Evolutionary conservation across 2,329 filamentous ascomycete genomes (phyloP), one percentile per base, ranked within the genome.

Genomic region (Colletotrichum musae): DNA sequence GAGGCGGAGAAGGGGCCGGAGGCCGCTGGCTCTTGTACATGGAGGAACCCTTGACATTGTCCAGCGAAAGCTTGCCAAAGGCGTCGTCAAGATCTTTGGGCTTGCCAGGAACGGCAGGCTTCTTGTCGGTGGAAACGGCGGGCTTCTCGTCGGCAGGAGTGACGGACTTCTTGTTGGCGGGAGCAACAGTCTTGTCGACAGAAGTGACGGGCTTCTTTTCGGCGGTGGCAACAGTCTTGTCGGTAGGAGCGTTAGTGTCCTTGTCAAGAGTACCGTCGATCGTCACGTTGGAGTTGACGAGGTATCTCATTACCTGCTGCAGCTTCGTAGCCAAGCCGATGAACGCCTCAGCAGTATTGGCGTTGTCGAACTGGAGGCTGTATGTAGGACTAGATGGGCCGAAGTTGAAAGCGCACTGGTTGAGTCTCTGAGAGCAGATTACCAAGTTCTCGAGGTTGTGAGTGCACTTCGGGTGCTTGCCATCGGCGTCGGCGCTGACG

Each of bases 1-100:
- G 48, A 6, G 56, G 28, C 41, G 32, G 13, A 28, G 45, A 15
- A 39, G 32, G 32, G 10, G 32, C 13, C 32, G 16, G 28, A 39
- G 32, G 32, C 7, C 53, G 60, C 12, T 59, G 54, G 5, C 54
- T 5, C 41, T 59, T 60, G 57, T 70, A 70, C 62, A 67, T 70
- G 12, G 41, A 21, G n/a, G 63, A 58, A 0, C 12, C 18, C 51
- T 67, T 70, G 51, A 67, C 39, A 12, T 70, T 61, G 18, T 52
- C 32, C 16, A 70, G 63, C 6, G 56, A 56, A 2, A 70, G 63
- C 10, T 61, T 52, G 5, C 26, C 51, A 18, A 70, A 67, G 21
- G 62, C 67, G 32, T 70, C 57, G 12, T 21, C 45, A n/a, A 61
- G 16, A 18, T 24, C 58, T 16, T 26, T 32, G 13, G 15, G 43